Base-by-base conservation (phyloP, 23 red algal genomes). In the Pyropia haitanensis region DNA sequence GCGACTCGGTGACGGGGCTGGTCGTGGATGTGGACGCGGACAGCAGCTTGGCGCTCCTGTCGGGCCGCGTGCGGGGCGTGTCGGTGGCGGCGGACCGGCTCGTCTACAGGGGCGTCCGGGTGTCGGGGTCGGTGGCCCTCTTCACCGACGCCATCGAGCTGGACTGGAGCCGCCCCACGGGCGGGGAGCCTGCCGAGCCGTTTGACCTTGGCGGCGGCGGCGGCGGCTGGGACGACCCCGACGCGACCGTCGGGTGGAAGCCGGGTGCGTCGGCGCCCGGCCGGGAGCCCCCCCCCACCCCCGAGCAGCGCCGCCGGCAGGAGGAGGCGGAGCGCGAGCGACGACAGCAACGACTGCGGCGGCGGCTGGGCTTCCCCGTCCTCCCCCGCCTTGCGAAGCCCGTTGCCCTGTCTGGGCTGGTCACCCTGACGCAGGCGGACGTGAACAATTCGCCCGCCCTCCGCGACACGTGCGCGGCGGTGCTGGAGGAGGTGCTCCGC, bases 391-490 rank as follows among this genome's bases (percentile, higher is more conserved):
- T 64, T 19, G 57, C 60, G 27, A 63, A 29, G 30, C 73, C 73
- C 1, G 49, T 77, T 24, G 59, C 58, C 27, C 58, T 77, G 14
- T 77, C 73, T 5, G 73, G 63, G 31, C 15, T 22, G 14, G 73
- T 60, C n/a, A 77, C 46, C 10, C 61, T 77, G 26, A 77, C 73
- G 31, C 58, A 63, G 73, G 73, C 73, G 2, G 73, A 77, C 50
- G 39, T 77, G n/a, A 77, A 77, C 51, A 18, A 58, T 9, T 32
- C 32, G 25, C 54, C 54, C 30, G 54, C 70, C 8, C 27, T 74
- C 16, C 70, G 70, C 9, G 70, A 74, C 52, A 58, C 50, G 22
- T 25, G 58, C 27, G 53, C 58, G 53, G 44, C 44, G 53, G 28
- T 74, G 18, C 44, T 74, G 18, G 51, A 60, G 25, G 54, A 74